Conservation (phyloP, 345 rosid genomes). For the Arabidopsis arenosa region DNA sequence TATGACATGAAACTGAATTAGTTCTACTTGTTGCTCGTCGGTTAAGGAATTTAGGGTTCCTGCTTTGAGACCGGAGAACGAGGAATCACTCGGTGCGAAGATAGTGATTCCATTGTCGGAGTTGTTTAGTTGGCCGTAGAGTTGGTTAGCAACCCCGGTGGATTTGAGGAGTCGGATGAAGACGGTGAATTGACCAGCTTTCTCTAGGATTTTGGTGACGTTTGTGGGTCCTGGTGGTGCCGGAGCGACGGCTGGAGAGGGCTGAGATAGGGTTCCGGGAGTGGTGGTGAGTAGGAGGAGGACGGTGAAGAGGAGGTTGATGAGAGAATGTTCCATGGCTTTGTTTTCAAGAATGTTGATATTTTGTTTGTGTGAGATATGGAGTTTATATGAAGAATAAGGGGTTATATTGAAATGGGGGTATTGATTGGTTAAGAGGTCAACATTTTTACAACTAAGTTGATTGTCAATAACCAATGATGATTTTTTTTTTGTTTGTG, state of each 20-base stretch:
- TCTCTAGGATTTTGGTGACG: slow-evolving; percentile 67
- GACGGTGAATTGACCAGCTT: slow-evolving; percentile 58
- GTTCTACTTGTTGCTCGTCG: slow-evolving; percentile 50
- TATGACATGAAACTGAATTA: slow-evolving; percentile 54
- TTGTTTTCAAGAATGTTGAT: slow-evolving; percentile 4
- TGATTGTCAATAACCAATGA: slow-evolving; percentile 24
- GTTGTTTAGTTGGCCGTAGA: slow-evolving; percentile 53
- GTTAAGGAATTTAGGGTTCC: slow-evolving; percentile 51
- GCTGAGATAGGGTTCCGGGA: slow-evolving; percentile 43
- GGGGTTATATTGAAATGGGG: slow-evolving; percentile 20
- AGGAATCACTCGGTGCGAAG: slow-evolving; percentile 55
- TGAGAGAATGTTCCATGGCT: slow-evolving; percentile 34
- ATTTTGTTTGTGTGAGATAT: slow-evolving; percentile 22
- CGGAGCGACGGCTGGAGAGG: slow-evolving; percentile 46
- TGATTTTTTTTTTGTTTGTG: not conserved
- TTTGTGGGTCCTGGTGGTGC: slow-evolving; percentile 56
- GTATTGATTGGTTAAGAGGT: slow-evolving; percentile 42
- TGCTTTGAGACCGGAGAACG: slow-evolving; percentile 50
- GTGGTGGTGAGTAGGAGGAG: slow-evolving; percentile 30
- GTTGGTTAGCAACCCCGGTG: slow-evolving; percentile 55
- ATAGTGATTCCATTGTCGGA: slow-evolving; percentile 56
- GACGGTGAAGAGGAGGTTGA: slow-evolving; percentile 34
- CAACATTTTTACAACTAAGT: slow-evolving; percentile 41
- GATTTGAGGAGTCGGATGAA: slow-evolving; percentile 59
- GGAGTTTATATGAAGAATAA: slow-evolving; percentile 35